Base-by-base conservation (phyloP, 306 rosid genomes). In the Lagenaria siceraria region DNA sequence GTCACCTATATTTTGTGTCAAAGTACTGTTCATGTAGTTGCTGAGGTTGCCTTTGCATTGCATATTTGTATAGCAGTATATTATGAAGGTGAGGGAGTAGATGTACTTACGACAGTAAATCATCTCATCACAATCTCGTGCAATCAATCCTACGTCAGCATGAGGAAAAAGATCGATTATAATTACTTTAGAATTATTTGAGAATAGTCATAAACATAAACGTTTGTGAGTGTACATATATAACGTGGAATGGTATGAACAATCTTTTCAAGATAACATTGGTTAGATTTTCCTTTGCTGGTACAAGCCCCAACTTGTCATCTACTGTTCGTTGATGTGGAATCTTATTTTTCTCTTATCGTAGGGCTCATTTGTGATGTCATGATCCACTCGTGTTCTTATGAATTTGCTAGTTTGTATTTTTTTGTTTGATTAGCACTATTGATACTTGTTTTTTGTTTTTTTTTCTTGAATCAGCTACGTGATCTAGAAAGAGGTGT, bases 401-500 rank as follows among this genome's bases (percentile, higher is more conserved):
- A 9, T 27, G 61, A 49, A 38, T 29, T 25, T 49, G 25, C 27
- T 18, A 27, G 46, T 72, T 25, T 51, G 17, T 48, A 49, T 1
- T 49, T 69, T 46, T 27, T 52, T 54, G 48, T 76, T 56, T 72
- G 33, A 48, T 25, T 76, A 77, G 53, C 21, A 56, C 59, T 59
- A 49, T 40, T 87, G 53, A 88, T 54, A 70, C 13, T 36, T 24
- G 18, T 21, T 38, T 21, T 17, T 46, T 79, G n/a, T n/a, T 17
- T 46, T 79, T 8, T 77, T 58, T 78, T 74, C 5, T 51, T 51
- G n/a, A 61, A 69, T 55, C 87, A 93, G 98, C 84, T 93, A 77
- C 88, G 97, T 65, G 97, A 92, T 40, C 92, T 92, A 77, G 97
- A 92, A 87, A 88, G 90, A 85, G 97, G 97, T 61, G 97, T 90